phyloP scores from a whole-genome alignment of 1,284 basidiomycete species.

The Lentinula novae-zelandiae region DNA sequence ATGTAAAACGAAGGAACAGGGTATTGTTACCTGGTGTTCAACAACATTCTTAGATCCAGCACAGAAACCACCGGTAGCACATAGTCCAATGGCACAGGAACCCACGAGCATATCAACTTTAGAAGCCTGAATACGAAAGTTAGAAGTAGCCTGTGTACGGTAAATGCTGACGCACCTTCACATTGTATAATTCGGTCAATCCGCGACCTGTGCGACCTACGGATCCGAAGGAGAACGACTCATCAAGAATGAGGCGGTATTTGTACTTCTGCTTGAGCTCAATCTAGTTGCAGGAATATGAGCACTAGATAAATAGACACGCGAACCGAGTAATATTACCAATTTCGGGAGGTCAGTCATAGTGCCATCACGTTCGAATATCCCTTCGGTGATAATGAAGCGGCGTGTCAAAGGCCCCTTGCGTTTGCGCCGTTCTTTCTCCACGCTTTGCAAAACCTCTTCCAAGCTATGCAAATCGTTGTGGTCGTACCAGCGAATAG shows the following conservation, averaged over 20 bases:
- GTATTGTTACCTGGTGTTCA: slow-evolving; percentile 71
- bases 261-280: slow-evolving; percentile 96
- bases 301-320: neutral
- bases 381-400: slow-evolving; percentile 97
- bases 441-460: slow-evolving; percentile 78
- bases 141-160: neutral
- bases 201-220: slow-evolving; percentile 93
- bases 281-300: slow-evolving; percentile 46
- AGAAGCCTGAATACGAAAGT: slow-evolving; percentile 40
- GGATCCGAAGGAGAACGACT: slow-evolving; percentile 90
- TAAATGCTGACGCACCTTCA: slow-evolving; percentile 58
- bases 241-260: slow-evolving; percentile 93
- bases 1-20: neutral
- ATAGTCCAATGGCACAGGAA: slow-evolving; percentile 83
- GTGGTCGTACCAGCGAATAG: slow-evolving; percentile 94
- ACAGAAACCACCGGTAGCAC: slow-evolving; percentile 91
- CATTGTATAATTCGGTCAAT: slow-evolving; percentile 89
- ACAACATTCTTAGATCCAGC: slow-evolving; percentile 84
- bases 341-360: slow-evolving; percentile 91
- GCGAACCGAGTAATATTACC: slow-evolving; percentile 43
- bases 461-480: slow-evolving; percentile 92
- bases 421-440: slow-evolving; percentile 86
- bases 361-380: slow-evolving; percentile 93
- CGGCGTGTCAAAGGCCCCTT: slow-evolving; percentile 80
- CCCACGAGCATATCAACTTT: slow-evolving; percentile 84